Conservation (phyloP, 2,329 filamentous ascomycete genomes). For the Penicillium sclerotiorum region DNA sequence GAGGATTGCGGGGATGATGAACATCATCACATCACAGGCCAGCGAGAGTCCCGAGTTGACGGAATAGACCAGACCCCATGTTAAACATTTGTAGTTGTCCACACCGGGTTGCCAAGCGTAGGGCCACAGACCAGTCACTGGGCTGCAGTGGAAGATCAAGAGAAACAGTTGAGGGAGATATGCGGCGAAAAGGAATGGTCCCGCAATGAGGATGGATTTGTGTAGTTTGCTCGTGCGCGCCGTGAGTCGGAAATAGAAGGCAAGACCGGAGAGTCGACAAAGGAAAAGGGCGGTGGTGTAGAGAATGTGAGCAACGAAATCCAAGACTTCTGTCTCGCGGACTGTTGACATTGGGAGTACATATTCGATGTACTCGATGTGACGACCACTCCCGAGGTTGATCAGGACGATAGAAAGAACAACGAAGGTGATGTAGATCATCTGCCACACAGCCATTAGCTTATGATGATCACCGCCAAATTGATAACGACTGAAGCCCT, state of each 20-base stretch:
- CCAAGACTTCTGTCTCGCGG: constrained; percentile 50
- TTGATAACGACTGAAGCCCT: too few relatives aligned
- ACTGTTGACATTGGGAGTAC: constrained; percentile 48
- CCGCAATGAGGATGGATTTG: constrained; percentile 31
- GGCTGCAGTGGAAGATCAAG: constrained; percentile 55
- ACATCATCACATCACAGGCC: constrained; percentile 54
- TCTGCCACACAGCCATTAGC: too few relatives aligned
- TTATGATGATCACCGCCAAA: too few relatives aligned
- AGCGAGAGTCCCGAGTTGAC: constrained; percentile 55
- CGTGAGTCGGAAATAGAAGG: constrained; percentile 55
- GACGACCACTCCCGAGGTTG: constrained; percentile 49
- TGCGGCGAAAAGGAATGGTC: constrained; percentile 40
- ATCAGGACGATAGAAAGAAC: constrained; percentile 50
- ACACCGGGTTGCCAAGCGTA: constrained; percentile 51
- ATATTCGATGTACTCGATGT: constrained; percentile 44
- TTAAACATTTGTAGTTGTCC: constrained; percentile 48
- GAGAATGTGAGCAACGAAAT: constrained; percentile 56
- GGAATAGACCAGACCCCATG: constrained; percentile 57
- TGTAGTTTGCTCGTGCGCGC: constrained; percentile 32
- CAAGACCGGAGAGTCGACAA: constrained; percentile 56
- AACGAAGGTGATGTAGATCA: constrained; percentile 47
- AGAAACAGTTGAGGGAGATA: constrained; percentile 55
- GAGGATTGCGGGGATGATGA: constrained; percentile 55
- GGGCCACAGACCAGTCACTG: constrained; percentile 56
- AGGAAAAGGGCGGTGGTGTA: constrained; percentile 55